phyloP scores from a whole-genome alignment of 2,329 filamentous ascomycete genomes.

The Hypomyces perniciosus region DNA sequence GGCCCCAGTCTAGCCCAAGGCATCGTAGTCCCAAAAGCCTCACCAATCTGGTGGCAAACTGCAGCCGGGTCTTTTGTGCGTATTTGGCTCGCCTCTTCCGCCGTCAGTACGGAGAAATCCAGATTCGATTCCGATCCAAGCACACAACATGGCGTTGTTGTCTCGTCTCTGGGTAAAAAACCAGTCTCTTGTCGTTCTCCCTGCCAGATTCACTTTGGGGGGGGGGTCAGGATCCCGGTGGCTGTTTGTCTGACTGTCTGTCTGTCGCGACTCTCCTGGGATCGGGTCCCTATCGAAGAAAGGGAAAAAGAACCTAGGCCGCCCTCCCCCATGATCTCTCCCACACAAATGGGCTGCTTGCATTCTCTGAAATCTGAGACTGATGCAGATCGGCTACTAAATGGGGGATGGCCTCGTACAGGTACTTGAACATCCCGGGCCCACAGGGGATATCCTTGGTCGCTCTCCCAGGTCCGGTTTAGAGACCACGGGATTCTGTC shows the following conservation, averaged over 20 bases:
- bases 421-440: conserved; percentile 12
- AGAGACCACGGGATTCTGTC: conserved; percentile 5
- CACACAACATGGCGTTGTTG: neutral
- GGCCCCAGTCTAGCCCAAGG: neutral
- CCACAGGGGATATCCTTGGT: conserved; percentile 4
- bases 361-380: conserved; percentile 27
- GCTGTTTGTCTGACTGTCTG: neutral
- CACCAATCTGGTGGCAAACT: conserved; percentile 7
- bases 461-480: neutral
- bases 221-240: neutral
- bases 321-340: neutral
- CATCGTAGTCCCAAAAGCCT: conserved; percentile 8
- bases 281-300: neutral
- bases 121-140: conserved; percentile 7
- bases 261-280: neutral
- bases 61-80: neutral
- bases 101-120: conserved; percentile 2
- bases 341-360: conserved; percentile 3
- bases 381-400: conserved; percentile 30
- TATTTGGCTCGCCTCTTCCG: neutral
- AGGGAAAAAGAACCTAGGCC: neutral
- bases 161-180: neutral
- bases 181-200: neutral
- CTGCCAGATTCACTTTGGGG: neutral
- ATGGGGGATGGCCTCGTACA: conserved; percentile 17